Conservation (phyloP, 306 rosid species). For the Quercus glauca region DNA sequence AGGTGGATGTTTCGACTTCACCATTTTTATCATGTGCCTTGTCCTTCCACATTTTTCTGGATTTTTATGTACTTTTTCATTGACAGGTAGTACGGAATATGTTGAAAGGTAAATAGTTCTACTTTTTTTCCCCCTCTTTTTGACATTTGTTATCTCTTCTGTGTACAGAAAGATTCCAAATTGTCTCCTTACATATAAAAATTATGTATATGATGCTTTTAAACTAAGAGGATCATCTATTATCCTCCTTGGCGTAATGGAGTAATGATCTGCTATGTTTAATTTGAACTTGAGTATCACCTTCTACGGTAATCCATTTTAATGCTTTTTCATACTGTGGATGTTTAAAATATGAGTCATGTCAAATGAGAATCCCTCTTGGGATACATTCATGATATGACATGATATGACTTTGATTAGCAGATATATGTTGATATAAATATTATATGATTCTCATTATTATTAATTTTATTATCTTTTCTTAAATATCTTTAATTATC, state of each 20-base stretch:
- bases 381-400: neutral
- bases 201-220: neutral
- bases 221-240: neutral
- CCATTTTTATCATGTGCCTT: neutral
- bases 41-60: neutral
- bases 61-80: neutral
- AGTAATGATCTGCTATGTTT: neutral
- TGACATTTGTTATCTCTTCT: neutral
- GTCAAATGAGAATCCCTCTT: neutral
- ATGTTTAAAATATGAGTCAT: neutral
- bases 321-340: neutral
- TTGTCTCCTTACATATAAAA: neutral
- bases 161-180: neutral
- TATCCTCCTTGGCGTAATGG: neutral
- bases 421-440: neutral
- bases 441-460: neutral
- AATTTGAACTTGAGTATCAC: neutral
- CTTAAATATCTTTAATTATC: neutral
- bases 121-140: neutral
- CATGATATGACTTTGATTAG: neutral
- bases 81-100: slow-evolving; percentile 5
- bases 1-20: neutral
- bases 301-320: neutral
- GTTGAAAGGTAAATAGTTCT: slow-evolving; percentile 1
- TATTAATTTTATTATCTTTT: neutral